Conservation (phyloP, 129 eudicot genomes). For the Heracleum sosnowskyi region DNA sequence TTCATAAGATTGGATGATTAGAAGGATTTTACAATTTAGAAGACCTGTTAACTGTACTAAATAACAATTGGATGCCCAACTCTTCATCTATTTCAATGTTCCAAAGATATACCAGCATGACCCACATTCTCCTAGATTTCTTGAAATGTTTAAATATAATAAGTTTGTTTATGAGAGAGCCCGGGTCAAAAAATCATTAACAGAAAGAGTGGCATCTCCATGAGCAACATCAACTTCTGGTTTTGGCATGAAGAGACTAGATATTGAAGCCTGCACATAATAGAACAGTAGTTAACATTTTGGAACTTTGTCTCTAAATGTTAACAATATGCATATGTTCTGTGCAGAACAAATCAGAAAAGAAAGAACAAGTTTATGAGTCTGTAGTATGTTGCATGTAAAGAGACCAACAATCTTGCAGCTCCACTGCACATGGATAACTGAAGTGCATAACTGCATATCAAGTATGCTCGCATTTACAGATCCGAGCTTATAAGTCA, state of each 20-base stretch:
- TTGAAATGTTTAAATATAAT: background rate
- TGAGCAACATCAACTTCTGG: constrained; percentile 92
- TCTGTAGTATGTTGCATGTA: background rate
- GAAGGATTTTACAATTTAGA: background rate
- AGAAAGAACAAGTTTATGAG: background rate
- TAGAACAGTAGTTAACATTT: background rate
- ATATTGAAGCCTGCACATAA: constrained; percentile 51
- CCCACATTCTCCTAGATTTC: background rate
- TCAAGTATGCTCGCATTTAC: background rate
- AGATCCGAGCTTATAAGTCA: background rate
- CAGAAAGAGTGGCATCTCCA: constrained; percentile 94
- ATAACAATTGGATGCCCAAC: background rate
- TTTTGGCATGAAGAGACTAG: constrained; percentile 72
- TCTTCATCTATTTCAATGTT: background rate
- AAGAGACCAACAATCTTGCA: constrained; percentile 1
- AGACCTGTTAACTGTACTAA: background rate
- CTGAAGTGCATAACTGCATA: background rate
- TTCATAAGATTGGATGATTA: background rate
- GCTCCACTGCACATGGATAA: background rate
- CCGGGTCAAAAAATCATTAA: constrained; percentile 83
- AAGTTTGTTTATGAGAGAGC: constrained; percentile 24
- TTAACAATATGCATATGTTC: background rate
- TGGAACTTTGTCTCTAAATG: background rate
- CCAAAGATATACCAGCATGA: background rate
- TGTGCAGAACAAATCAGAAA: background rate